Conservation (phyloP, 495 filamentous ascomycete genomes). For the Penicillium diatomitis region DNA sequence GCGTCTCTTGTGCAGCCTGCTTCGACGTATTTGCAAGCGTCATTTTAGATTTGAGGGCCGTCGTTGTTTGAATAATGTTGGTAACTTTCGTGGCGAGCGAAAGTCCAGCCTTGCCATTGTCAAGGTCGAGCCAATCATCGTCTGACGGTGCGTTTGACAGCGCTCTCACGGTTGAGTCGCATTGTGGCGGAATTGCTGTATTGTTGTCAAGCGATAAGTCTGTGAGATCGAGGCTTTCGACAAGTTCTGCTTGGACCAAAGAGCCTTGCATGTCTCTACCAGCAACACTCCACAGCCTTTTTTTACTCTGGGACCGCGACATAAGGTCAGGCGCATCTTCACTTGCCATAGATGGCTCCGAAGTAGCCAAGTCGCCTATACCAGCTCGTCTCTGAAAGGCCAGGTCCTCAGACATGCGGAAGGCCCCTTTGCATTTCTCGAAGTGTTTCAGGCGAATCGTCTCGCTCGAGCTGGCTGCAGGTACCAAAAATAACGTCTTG, state of each 20-base stretch:
- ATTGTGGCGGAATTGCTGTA: neutral
- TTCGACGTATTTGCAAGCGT: too few relatives aligned
- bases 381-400: neutral
- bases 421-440: constrained; percentile 61
- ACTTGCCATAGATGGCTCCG: neutral
- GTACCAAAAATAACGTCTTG: constrained; percentile 90
- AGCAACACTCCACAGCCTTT: constrained; percentile 58
- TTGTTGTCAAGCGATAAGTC: constrained; percentile 2
- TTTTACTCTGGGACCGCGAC: constrained; percentile 19
- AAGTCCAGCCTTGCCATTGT: constrained; percentile 18
- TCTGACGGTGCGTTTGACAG: neutral
- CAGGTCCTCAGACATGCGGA: constrained; percentile 47
- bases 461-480: constrained; percentile 75
- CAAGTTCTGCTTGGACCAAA: constrained; percentile 46
- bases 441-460: constrained; percentile 61
- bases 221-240: constrained; percentile 47
- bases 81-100: neutral
- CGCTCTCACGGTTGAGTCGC: neutral
- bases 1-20: neutral
- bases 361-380: neutral
- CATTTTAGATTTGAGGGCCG: too few relatives aligned
- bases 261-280: constrained; percentile 54
- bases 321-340: constrained; percentile 3
- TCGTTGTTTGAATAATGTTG: too few relatives aligned
- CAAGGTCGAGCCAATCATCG: constrained; percentile 26